These are phyloP conservation scores for Brassica rapa DNA, from an alignment of 345 rosid genomes.

Conservation along the genomic window DNA sequence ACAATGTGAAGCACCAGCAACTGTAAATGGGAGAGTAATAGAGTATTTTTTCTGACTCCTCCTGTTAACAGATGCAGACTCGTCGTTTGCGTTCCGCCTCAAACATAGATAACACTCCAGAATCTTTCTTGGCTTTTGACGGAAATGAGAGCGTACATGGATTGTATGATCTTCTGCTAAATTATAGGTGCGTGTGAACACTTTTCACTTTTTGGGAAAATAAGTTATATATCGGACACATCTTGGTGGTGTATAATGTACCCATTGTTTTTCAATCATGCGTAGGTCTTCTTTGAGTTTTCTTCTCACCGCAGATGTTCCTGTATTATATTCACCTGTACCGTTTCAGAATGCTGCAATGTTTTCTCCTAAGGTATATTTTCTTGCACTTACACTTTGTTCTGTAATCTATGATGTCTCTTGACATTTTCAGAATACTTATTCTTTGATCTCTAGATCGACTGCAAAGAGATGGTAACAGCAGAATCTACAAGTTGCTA, in stretches of 20 bases:
- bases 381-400: not conserved
- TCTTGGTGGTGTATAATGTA: not conserved
- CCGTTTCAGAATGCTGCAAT: conserved; percentile 81
- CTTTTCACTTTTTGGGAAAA: not conserved
- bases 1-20: conserved; percentile 10
- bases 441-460: conserved; percentile 57
- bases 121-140: conserved; percentile 74
- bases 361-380: conserved; percentile 74
- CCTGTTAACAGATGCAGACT: conserved; percentile 56
- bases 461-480: conserved; percentile 64
- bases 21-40: conserved; percentile 7
- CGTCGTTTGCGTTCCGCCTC: conserved; percentile 54
- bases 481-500: conserved; percentile 45
- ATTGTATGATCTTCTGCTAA: conserved; percentile 80
- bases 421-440: not conserved
- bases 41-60: conserved; percentile 28
- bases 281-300: conserved; percentile 70
- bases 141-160: conserved; percentile 73
- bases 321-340: conserved; percentile 72
- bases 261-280: conserved; percentile 35
- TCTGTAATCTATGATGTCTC: conserved; percentile 14
- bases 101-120: conserved; percentile 77
- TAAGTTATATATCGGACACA: conserved; percentile 4
- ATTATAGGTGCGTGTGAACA: conserved; percentile 62
- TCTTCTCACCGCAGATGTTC: conserved; percentile 74